A percentile compares a stretch with the other conserved stretches of the same genome.
These are phyloP conservation scores for Puccinia novopanici DNA, from an alignment of 1,284 basidiomycete genomes.

Conservation along the genomic window DNA sequence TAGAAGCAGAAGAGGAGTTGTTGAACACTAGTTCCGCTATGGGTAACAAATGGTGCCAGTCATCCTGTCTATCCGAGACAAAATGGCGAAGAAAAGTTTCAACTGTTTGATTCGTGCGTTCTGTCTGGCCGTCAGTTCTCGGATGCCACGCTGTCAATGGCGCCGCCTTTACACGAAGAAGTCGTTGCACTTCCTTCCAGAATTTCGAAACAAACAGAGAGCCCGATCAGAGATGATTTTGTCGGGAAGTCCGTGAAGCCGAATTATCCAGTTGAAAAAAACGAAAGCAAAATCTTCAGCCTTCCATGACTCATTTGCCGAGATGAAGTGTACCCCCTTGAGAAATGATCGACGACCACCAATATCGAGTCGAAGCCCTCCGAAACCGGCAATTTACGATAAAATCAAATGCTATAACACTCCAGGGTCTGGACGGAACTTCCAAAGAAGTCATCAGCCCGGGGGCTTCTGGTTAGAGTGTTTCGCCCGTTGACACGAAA, in stretches of 20 bases:
- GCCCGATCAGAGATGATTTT: background rate
- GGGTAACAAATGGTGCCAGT: background rate
- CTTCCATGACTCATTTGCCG: background rate
- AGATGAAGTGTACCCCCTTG: too few species aligned
- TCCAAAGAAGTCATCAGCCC: too few species aligned
- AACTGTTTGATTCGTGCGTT: background rate
- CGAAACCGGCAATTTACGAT: too few species aligned
- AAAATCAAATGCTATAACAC: too few species aligned
- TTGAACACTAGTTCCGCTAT: background rate
- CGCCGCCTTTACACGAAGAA: background rate
- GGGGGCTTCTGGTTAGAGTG: too few species aligned
- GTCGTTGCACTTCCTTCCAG: background rate
- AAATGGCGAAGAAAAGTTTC: conserved; percentile 6
- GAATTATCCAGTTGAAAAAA: too few species aligned
- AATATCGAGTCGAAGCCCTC: too few species aligned
- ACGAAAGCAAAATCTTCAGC: too few species aligned
- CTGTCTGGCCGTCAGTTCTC: background rate
- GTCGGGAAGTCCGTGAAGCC: too few species aligned
- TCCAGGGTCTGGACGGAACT: too few species aligned
- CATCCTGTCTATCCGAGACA: background rate
- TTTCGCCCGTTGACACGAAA: too few species aligned
- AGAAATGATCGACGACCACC: too few species aligned
- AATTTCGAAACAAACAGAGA: background rate
- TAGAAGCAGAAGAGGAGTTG: background rate
- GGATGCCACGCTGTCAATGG: background rate